Base-by-base conservation (phyloP, 805 yeast genomes). In the Candida yuanshanica region DNA sequence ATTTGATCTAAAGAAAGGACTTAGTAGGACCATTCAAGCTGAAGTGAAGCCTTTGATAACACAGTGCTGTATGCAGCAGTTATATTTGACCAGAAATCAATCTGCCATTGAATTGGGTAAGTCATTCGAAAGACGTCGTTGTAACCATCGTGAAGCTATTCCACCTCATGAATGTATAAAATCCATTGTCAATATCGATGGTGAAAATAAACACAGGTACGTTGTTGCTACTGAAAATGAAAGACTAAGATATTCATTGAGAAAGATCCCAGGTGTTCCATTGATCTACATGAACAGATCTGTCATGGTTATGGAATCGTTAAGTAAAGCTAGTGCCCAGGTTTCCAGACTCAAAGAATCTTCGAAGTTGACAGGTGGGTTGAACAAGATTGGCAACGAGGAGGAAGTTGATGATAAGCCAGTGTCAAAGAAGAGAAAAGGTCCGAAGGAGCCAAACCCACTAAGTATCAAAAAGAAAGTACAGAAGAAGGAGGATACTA, bases 291-390 rank as follows among this genome's bases (percentile, higher is more conserved):
- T 93, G 77, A 81, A 84, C 55, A 72, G 96, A 46, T 79, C 96
- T 1, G 99, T 93, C 14, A 86, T 93, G 91, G 81, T 93, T 21
- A 79, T 93, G 93, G 99, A 93, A 63, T 96, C 97, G 7, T 66
- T 89, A 50, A 84, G 95, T 39, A 74, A 73, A 29, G 85, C 86
- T 7, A 83, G 91, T 33, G 69, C 68, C 11, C 60, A 57, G 35
- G 68, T 71, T 13, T 77, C 79, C 41, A 55, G 56, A 35, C 51
- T 62, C 22, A 66, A 72, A 32, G 99, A 93, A 62, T 59, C 65
- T 2, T 68, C 71, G 35, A 93, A 93, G 55, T 68, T 93, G 38
- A 76, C 76, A 3, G 75, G 73, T 20, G 98, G 98, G 0, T 72
- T 93, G 58, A 91, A 93, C 57, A 82, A 79, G 51, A 65, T 72